These are phyloP conservation scores for Fraxinus cuspidata DNA, from an alignment of 257 asterid genomes.

Conservation along the genomic window DNA sequence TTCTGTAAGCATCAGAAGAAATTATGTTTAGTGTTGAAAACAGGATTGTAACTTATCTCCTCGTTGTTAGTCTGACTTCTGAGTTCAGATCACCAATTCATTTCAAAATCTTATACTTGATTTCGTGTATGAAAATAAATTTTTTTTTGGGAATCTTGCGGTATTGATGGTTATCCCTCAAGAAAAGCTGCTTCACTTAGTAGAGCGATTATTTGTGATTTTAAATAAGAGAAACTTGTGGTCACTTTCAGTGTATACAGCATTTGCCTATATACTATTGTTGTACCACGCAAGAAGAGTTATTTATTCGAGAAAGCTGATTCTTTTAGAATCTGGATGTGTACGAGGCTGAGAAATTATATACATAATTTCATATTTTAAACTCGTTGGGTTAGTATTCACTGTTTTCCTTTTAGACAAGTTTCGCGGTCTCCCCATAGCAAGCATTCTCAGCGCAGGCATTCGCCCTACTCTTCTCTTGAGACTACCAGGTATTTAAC, in stretches of 20 bases:
- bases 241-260: not conserved
- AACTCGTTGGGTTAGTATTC: slow-evolving; percentile 71
- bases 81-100: not conserved
- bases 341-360: slow-evolving; percentile 42
- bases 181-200: slow-evolving; percentile 21
- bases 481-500: slow-evolving; percentile 77
- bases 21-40: not conserved
- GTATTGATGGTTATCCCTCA: not conserved
- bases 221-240: not conserved
- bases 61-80: not conserved
- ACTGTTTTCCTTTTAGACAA: slow-evolving; percentile 87
- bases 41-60: not conserved
- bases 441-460: slow-evolving; percentile 99
- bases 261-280: not conserved
- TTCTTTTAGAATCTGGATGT: slow-evolving; percentile 29
- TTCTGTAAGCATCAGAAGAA: not conserved
- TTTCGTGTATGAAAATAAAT: not conserved
- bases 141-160: slow-evolving; percentile 15
- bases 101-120: slow-evolving; percentile 5
- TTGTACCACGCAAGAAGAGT: slow-evolving; percentile 4
- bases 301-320: slow-evolving; percentile 13
- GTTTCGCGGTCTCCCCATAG: slow-evolving; percentile 98
- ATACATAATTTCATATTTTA: slow-evolving; percentile 32
- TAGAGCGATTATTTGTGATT: not conserved
- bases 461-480: slow-evolving; percentile 90